Conservation (phyloP, 805 yeast species). For the Saccharomycopsis microspora region DNA sequence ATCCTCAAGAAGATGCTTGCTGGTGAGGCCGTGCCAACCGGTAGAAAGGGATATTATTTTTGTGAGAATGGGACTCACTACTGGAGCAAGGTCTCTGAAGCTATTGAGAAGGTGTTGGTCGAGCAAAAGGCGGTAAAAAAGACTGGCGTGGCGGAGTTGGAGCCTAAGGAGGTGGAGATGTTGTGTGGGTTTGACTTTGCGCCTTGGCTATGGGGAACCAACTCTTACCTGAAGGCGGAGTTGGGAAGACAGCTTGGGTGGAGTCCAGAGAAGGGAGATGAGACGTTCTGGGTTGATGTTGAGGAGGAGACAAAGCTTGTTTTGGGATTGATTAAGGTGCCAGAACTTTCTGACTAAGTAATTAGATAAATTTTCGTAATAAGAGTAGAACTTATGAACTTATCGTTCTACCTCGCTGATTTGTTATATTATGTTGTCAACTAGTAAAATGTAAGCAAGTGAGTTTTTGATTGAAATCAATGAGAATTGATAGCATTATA, state of each 20-base stretch:
- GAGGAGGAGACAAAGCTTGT: slow-evolving; percentile 18
- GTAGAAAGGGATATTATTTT: slow-evolving; percentile 27
- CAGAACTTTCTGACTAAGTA: background rate
- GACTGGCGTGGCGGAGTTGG: slow-evolving; percentile 17
- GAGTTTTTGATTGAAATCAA: too few relatives aligned
- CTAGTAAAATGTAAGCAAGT: too few relatives aligned
- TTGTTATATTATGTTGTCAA: too few relatives aligned
- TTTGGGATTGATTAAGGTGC: background rate
- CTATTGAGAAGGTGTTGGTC: slow-evolving; percentile 18
- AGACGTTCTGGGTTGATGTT: slow-evolving; percentile 19
- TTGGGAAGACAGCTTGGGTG: slow-evolving; percentile 23
- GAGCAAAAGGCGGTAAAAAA: slow-evolving; percentile 16
- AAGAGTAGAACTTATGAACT: too few relatives aligned
- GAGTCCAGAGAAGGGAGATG: slow-evolving; percentile 19
- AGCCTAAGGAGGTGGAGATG: slow-evolving; percentile 16
- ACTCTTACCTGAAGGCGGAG: slow-evolving; percentile 22
- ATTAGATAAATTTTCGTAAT: too few relatives aligned
- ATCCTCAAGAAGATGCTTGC: slow-evolving; percentile 20
- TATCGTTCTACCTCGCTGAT: too few relatives aligned
- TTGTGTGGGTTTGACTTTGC: slow-evolving; percentile 17
- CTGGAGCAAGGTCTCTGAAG: slow-evolving; percentile 23
- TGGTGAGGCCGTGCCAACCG: slow-evolving; percentile 21
- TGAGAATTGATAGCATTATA: too few relatives aligned
- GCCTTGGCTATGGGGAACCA: slow-evolving; percentile 21
- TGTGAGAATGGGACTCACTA: slow-evolving; percentile 22